These are phyloP conservation scores for Tylopilus sp. DNA, from an alignment of 768 basidiomycete genomes.

Conservation along the genomic window DNA sequence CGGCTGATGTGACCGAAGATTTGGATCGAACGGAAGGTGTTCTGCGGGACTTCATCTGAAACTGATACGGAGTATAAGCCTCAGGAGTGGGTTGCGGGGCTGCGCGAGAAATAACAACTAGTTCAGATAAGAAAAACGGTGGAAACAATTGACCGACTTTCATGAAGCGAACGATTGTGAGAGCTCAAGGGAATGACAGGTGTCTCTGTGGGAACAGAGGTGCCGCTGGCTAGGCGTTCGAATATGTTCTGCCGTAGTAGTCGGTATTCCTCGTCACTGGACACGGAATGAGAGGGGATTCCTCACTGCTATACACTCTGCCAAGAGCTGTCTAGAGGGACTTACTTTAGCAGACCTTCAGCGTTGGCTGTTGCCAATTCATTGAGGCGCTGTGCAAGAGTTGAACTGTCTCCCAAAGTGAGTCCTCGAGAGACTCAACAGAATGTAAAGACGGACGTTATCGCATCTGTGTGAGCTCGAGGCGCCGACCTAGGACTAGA, in stretches of 20 bases:
- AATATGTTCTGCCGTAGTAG: constrained; percentile 81
- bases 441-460: constrained; percentile 46
- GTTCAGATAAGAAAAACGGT: not conserved
- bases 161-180: constrained; percentile 26
- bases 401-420: constrained; percentile 44
- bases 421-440: constrained; percentile 8
- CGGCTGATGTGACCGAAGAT: constrained; percentile 48
- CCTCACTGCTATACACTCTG: not conserved
- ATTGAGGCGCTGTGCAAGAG: constrained; percentile 76
- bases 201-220: constrained; percentile 56
- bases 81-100: constrained; percentile 17
- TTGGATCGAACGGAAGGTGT: constrained; percentile 53
- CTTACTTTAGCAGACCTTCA: constrained; percentile 74
- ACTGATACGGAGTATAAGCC: constrained; percentile 27
- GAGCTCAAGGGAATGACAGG: constrained; percentile 57
- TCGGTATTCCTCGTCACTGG: constrained; percentile 83
- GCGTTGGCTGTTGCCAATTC: constrained; percentile 79
- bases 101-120: constrained; percentile 5
- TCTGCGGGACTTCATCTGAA: constrained; percentile 35
- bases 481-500: constrained; percentile 20
- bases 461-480: constrained; percentile 42
- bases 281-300: constrained; percentile 3
- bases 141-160: constrained; percentile 6
- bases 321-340: constrained; percentile 6
- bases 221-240: constrained; percentile 64